phyloP scores from a whole-genome alignment of 2,329 filamentous ascomycete genomes.

The Pseudogymnoascus sp. region DNA sequence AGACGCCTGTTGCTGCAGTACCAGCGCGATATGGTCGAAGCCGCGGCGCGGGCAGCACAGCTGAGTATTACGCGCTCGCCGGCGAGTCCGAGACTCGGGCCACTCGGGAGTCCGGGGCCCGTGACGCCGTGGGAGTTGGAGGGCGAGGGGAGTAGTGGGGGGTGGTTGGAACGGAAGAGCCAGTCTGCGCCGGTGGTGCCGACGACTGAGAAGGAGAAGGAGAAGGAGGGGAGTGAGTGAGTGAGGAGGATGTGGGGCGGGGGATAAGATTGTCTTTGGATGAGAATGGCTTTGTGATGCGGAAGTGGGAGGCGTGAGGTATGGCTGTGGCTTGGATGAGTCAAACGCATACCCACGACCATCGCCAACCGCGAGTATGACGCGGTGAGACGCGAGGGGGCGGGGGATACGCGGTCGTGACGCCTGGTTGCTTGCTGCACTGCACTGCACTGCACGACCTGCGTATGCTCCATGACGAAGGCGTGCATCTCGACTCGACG shows the following conservation, averaged over 20 bases:
- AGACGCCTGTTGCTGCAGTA: neutral
- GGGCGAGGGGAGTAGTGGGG: neutral
- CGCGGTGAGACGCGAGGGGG: neutral
- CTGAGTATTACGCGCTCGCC: neutral
- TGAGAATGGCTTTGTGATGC: neutral
- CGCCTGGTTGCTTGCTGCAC: neutral
- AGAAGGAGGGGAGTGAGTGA: neutral
- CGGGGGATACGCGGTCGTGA: neutral
- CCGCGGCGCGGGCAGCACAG: neutral
- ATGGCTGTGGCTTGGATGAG: neutral
- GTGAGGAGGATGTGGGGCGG: neutral
- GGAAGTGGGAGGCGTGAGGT: too few species aligned
- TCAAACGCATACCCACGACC: neutral
- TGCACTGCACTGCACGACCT: neutral
- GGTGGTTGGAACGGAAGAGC: neutral
- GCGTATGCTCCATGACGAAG: neutral
- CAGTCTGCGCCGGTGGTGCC: neutral
- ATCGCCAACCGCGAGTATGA: neutral
- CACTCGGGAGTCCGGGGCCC: neutral
- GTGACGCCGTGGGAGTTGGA: constrained; percentile 2
- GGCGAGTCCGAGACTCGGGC: neutral
- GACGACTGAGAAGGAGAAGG: neutral
- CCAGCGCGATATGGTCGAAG: neutral
- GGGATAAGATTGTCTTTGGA: neutral
- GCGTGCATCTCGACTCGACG: neutral